phyloP scores from a whole-genome alignment of 495 filamentous ascomycete species.

The Penicillium bovifimosum region DNA sequence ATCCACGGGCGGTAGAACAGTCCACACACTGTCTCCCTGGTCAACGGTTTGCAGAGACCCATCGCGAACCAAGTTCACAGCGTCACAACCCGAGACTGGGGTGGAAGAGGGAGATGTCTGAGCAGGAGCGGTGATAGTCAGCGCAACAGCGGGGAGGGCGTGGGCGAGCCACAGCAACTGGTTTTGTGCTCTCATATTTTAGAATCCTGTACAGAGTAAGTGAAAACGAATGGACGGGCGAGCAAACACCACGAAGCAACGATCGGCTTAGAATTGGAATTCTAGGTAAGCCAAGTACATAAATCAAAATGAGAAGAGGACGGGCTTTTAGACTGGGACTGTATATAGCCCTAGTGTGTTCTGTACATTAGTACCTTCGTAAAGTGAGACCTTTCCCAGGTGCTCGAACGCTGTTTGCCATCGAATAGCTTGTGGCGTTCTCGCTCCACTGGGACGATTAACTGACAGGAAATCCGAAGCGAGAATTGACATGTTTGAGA shows the following conservation, averaged over 20 bases:
- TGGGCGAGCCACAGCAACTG: constrained; percentile 5
- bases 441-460: constrained; percentile 2
- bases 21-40: background rate
- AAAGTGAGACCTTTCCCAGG: background rate
- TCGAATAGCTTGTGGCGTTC: background rate
- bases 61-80: background rate
- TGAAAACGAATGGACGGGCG: constrained; percentile 6
- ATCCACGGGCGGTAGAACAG: background rate
- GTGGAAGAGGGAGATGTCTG: background rate
- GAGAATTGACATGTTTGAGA: background rate
- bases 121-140: background rate
- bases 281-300: background rate
- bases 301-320: background rate
- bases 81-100: background rate
- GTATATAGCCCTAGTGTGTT: background rate
- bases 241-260: background rate
- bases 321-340: background rate
- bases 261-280: background rate
- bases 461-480: constrained; percentile 1
- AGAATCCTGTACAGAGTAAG: background rate
- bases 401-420: background rate
- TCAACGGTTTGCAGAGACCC: background rate
- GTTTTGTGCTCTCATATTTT: background rate
- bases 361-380: background rate
- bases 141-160: background rate